Percentiles rank a stretch among this genome's conserved stretches.
Conservation (phyloP, 257 asterid species). For the Plantago elongata region DNA sequence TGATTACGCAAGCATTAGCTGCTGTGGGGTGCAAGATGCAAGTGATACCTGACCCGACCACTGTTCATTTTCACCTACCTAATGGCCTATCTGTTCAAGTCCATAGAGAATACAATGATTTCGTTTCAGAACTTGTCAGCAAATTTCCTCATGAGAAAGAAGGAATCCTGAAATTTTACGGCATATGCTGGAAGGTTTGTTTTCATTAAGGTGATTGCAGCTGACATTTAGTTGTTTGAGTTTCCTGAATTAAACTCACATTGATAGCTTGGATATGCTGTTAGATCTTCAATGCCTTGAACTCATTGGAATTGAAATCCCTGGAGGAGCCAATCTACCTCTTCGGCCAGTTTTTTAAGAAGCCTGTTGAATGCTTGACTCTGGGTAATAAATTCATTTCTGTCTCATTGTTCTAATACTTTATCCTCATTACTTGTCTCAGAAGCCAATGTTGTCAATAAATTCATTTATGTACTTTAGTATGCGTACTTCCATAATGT, state of each 20-base stretch:
- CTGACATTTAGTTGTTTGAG: conserved; percentile 28
- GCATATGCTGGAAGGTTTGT: conserved; percentile 98
- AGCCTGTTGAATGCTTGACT: conserved; percentile 90
- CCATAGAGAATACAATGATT: conserved; percentile 71
- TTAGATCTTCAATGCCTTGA: conserved; percentile 87
- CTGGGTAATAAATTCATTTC: conserved; percentile 50
- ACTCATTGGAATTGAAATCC: conserved; percentile 90
- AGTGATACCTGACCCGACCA: conserved; percentile 95
- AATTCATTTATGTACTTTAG: no score
- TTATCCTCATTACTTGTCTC: no score
- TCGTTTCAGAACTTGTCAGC: conserved; percentile 62
- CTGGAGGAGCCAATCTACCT: conserved; percentile 95
- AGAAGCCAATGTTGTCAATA: no score
- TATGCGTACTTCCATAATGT: neutral
- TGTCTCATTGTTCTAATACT: neutral
- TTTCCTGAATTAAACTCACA: conserved; percentile 22
- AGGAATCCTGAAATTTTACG: conserved; percentile 78
- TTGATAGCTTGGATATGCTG: conserved; percentile 27
- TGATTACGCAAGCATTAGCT: conserved; percentile 91
- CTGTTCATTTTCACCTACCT: conserved; percentile 92
- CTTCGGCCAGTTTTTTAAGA: conserved; percentile 84
- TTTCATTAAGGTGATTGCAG: conserved; percentile 40
- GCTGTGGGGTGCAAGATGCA: conserved; percentile 87
- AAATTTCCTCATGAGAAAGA: conserved; percentile 88
- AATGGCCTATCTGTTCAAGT: conserved; percentile 76